phyloP scores from a whole-genome alignment of 192 early-diverging fungal species.

The Gonapodya sp. region DNA sequence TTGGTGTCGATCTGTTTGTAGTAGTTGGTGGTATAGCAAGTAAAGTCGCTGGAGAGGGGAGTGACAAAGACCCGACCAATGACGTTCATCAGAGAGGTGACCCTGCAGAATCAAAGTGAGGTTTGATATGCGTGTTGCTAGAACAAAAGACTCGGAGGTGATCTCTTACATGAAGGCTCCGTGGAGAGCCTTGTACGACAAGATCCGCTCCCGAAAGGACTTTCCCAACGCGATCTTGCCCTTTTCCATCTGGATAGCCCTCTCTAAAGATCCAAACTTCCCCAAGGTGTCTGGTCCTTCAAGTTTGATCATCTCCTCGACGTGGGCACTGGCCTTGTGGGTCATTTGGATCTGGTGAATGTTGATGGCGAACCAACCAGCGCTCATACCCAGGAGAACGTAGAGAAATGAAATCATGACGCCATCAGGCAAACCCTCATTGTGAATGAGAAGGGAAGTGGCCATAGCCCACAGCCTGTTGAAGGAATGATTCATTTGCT shows the following conservation, averaged over 20 bases:
- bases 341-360: slow-evolving; percentile 21
- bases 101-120: background rate
- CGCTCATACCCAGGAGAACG: slow-evolving; percentile 19
- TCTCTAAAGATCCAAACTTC: background rate
- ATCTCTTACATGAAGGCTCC: slow-evolving; percentile 21
- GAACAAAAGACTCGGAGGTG: background rate
- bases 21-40: slow-evolving; percentile 25
- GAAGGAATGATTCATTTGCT: background rate
- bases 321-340: slow-evolving; percentile 13
- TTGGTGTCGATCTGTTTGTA: slow-evolving; percentile 25
- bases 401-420: slow-evolving; percentile 27
- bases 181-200: slow-evolving; percentile 25
- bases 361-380: slow-evolving; percentile 27
- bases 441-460: slow-evolving; percentile 26
- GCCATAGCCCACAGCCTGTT: slow-evolving; percentile 20
- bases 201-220: background rate
- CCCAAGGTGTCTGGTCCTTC: background rate
- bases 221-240: background rate
- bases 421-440: slow-evolving; percentile 25
- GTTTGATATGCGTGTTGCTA: background rate
- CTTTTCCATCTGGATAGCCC: background rate
- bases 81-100: slow-evolving; percentile 30
- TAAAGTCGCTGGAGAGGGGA: slow-evolving; percentile 20
- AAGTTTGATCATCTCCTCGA: background rate
- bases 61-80: slow-evolving; percentile 28